Base-by-base conservation (phyloP, 108 stramenopile species). In the Fragilariopsis cylindrus region DNA sequence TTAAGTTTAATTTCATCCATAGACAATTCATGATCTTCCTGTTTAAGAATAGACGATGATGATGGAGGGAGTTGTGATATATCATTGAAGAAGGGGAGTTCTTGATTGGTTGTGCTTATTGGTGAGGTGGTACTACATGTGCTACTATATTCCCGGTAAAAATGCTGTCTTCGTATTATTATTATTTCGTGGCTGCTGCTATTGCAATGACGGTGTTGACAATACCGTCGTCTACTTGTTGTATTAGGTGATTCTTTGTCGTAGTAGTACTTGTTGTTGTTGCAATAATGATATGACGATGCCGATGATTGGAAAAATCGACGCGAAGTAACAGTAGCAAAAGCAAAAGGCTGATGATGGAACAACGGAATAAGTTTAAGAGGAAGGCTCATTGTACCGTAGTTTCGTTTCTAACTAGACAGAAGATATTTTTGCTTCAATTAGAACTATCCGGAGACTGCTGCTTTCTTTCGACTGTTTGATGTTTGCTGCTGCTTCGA, bases 41-140 rank as follows among this genome's bases (percentile, higher is more conserved):
- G 78, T 73, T 69, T 68, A 13, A 79, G 49, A 4, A 73, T 13
- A 57, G 45, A 53, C 1, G 72, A 65, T 0, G 78, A 79, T 41
- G 72, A 69, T 39, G 54, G 50, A 8, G 50, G 62, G 0, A 63
- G 67, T 40, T 40, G 42, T 40, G 74, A 67, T 57, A 41, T 3
- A 44, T 63, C 45, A 67, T 65, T 47, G 67, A 75, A 48, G 47
- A 73, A 39, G 16, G 48, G 69, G 0, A 58, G 56, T 19, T 43
- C 43, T 46, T 66, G 65, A 66, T 15, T 53, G 52, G 52, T 12
- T 53, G 52, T 53, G 12, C 15, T 53, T n/a, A 30, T 30, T 30
- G 30, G 30, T 30, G 2, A 30, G 30, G 30, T 30, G 2, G 30
- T 30, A 30, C 30, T 30, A 30, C 0, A 30, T 30, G 30, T 30